These are phyloP conservation scores for Penicillium lividum DNA, from an alignment of 495 filamentous ascomycete genomes.

Conservation along the genomic window DNA sequence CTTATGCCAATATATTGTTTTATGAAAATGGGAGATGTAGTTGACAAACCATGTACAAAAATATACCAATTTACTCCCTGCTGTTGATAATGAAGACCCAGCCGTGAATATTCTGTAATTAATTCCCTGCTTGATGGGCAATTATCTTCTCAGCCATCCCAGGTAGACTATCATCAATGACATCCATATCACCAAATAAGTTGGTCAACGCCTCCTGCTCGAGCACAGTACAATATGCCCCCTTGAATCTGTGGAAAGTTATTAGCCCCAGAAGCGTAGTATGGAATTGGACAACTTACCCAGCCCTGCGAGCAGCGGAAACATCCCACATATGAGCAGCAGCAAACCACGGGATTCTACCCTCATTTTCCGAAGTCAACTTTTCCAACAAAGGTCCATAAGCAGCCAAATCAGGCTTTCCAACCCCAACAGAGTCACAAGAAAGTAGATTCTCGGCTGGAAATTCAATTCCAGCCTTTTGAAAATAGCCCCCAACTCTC, in stretches of 20 bases:
- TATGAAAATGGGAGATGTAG: not conserved
- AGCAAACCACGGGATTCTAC: slow-evolving; percentile 37
- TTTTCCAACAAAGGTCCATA: slow-evolving; percentile 29
- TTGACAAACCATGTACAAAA: not conserved
- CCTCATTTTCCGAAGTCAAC: slow-evolving; percentile 23
- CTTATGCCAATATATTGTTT: too few species aligned
- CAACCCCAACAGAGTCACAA: slow-evolving; percentile 33
- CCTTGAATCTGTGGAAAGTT: slow-evolving; percentile 32
- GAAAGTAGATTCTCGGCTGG: slow-evolving; percentile 37
- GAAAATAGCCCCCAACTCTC: slow-evolving; percentile 40
- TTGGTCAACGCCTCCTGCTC: slow-evolving; percentile 39
- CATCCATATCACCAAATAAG: slow-evolving; percentile 41
- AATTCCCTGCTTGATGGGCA: slow-evolving; percentile 19
- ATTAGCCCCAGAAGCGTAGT: not conserved
- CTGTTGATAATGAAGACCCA: too few species aligned
- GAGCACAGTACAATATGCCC: slow-evolving; percentile 35
- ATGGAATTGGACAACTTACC: slow-evolving; percentile 16
- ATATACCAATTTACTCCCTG: too few species aligned
- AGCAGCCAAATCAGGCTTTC: slow-evolving; percentile 33
- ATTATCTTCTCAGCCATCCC: slow-evolving; percentile 45
- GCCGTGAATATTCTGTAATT: too few species aligned
- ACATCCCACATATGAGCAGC: slow-evolving; percentile 43
- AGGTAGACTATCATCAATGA: slow-evolving; percentile 39
- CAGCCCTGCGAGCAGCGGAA: slow-evolving; percentile 32
- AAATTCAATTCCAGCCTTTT: slow-evolving; percentile 34